Evolutionary conservation across 352 stramenopile genomes (phyloP).

Genomic region (Globisporangium parvum): DNA sequence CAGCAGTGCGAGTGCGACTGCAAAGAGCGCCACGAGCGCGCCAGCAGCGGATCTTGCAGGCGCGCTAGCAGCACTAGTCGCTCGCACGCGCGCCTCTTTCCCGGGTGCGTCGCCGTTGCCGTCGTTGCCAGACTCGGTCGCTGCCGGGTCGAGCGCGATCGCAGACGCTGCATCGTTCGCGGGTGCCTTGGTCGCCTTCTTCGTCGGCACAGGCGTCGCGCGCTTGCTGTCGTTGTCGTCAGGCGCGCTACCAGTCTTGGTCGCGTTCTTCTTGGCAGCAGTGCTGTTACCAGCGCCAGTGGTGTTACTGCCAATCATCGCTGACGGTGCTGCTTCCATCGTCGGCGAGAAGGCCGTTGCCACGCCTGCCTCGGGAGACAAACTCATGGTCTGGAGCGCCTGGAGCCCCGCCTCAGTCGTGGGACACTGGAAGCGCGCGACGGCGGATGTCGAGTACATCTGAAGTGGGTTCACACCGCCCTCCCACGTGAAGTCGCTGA

Average conservation of each 20-base stretch:
- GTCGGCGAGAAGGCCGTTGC: neutral
- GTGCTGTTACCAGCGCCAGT: neutral
- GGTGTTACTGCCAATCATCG: neutral
- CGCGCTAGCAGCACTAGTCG: neutral
- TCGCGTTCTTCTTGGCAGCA: neutral
- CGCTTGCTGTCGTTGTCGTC: neutral
- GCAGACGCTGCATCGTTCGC: neutral
- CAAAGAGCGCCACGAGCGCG: neutral
- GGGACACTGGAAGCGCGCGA: constrained; percentile 5
- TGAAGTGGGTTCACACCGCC: constrained; percentile 9
- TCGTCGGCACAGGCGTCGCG: neutral
- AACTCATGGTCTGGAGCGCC: neutral
- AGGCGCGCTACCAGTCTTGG: neutral
- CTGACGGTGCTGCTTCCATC: neutral
- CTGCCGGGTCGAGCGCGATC: neutral
- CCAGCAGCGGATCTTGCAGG: neutral
- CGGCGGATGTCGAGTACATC: constrained; percentile 19
- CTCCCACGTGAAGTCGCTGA: constrained; percentile 24
- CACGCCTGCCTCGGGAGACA: neutral
- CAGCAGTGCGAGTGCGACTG: constrained; percentile 4
- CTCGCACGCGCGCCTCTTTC: neutral
- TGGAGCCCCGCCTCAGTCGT: neutral
- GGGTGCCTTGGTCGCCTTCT: neutral
- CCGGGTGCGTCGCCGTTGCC: neutral
- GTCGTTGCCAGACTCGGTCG: neutral